A percentile compares a stretch with the other conserved stretches of the same genome.
phyloP scores from a whole-genome alignment of 106 monocot genomes.

The Triglochin maritima region DNA sequence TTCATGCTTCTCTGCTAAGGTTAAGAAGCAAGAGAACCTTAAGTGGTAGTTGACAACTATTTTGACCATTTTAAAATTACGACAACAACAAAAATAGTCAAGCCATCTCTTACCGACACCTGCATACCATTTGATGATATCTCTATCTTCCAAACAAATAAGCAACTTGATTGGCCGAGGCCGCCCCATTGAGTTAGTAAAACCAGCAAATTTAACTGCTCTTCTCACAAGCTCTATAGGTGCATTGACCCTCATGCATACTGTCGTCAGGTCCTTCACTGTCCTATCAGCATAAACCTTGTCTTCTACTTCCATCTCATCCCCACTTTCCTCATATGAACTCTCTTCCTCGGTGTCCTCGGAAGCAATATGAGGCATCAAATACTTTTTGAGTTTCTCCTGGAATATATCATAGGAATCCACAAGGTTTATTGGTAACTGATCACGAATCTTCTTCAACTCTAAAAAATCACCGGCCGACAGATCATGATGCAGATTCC shows the following conservation, averaged over 20 bases:
- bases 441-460: slow-evolving; percentile 66
- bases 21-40: slow-evolving; percentile 90
- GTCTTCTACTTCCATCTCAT: slow-evolving; percentile 46
- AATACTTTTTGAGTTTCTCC: slow-evolving; percentile 52
- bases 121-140: slow-evolving; percentile 94
- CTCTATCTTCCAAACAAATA: slow-evolving; percentile 69
- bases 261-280: slow-evolving; percentile 72
- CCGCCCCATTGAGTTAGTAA: slow-evolving; percentile 88
- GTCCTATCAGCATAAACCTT: slow-evolving; percentile 59
- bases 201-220: slow-evolving; percentile 64
- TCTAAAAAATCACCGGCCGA: slow-evolving; percentile 65
- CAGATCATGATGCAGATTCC: slow-evolving; percentile 58
- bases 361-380: slow-evolving; percentile 26
- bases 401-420: slow-evolving; percentile 71
- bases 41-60: slow-evolving; percentile 82
- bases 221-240: slow-evolving; percentile 71
- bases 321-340: slow-evolving; percentile 18
- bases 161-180: slow-evolving; percentile 87
- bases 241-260: slow-evolving; percentile 67
- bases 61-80: slow-evolving; percentile 80
- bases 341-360: neutral
- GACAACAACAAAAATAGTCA: slow-evolving; percentile 87
- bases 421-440: slow-evolving; percentile 59
- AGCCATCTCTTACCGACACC: slow-evolving; percentile 84
- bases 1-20: slow-evolving; percentile 91